A percentile compares a stretch with the other conserved stretches of the same genome.
Evolutionary conservation across 164 flowering plant genomes (phyloP).

Genomic region (Stephania cephalantha): DNA sequence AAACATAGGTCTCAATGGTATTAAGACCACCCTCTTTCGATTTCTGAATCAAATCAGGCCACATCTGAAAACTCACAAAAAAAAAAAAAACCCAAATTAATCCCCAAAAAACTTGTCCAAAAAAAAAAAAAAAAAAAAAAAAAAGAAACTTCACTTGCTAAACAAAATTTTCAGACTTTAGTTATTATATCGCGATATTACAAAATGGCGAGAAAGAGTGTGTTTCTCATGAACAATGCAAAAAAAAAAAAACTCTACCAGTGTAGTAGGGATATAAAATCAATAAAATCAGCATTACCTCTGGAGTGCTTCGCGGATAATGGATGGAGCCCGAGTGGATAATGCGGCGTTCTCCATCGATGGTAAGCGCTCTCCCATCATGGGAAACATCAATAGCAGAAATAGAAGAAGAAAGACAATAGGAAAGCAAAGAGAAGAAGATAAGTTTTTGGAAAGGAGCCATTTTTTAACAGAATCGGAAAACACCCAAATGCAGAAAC

Average conservation of each 20-base stretch:
- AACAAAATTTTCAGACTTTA: too few species aligned
- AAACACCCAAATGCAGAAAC: too few species aligned
- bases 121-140: too few species aligned
- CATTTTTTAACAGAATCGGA: too few species aligned
- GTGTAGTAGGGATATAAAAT: too few species aligned
- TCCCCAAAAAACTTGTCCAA: background rate
- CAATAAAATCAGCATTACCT: background rate
- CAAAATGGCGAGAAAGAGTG: too few species aligned
- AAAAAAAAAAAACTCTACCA: background rate
- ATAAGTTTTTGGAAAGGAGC: background rate
- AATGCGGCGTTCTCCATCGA: slow-evolving; percentile 6
- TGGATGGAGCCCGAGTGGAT: slow-evolving; percentile 3
- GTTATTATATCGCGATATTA: background rate
- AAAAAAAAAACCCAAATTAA: background rate
- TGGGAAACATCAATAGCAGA: slow-evolving; percentile 3
- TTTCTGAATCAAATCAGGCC: slow-evolving; percentile 25
- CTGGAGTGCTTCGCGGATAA: slow-evolving; percentile 3
- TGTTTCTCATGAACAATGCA: background rate
- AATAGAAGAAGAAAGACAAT: background rate
- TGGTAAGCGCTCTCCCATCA: background rate
- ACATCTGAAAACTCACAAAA: slow-evolving; percentile 20
- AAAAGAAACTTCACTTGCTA: too few species aligned
- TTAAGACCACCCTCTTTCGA: slow-evolving; percentile 31
- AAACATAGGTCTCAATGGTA: slow-evolving; percentile 32
- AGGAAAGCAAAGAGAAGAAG: background rate